Conservation (phyloP, 2,329 filamentous ascomycete species). For the Dissoconium aciculare region DNA sequence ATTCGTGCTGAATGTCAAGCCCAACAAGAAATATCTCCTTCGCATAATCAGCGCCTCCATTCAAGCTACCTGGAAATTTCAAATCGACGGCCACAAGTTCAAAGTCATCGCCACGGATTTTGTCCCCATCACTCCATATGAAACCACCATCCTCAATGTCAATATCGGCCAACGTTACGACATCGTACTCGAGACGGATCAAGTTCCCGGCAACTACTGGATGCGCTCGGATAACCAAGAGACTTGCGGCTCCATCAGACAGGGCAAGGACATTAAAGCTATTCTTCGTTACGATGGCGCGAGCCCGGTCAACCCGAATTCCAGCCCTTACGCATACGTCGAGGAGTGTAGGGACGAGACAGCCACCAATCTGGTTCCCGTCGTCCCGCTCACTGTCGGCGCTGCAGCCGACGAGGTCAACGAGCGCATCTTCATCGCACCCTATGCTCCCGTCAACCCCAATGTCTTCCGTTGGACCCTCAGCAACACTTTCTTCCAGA, state of each 20-base stretch:
- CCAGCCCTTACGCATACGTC: conserved; percentile 21
- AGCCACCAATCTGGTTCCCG: conserved; percentile 24
- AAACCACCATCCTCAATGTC: conserved; percentile 24
- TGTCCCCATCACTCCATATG: conserved; percentile 25
- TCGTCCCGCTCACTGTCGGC: conserved; percentile 18
- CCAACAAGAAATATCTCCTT: conserved; percentile 19
- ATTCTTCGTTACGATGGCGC: conserved; percentile 25
- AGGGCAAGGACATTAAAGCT: conserved; percentile 20
- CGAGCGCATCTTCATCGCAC: conserved; percentile 21
- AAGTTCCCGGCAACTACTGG: conserved; percentile 18
- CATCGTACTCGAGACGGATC: conserved; percentile 19
- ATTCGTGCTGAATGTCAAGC: conserved; percentile 8
- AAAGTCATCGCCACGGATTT: conserved; percentile 28
- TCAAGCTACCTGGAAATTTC: conserved; percentile 30
- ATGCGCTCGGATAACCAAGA: conserved; percentile 26
- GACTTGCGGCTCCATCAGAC: conserved; percentile 24
- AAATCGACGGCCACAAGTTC: conserved; percentile 28
- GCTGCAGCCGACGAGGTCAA: conserved; percentile 17
- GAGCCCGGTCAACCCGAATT: conserved; percentile 19
- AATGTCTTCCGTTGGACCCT: conserved; percentile 30
- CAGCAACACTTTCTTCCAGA: conserved; percentile 27
- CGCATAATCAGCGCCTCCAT: conserved; percentile 24
- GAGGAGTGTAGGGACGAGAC: conserved; percentile 28
- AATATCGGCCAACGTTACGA: conserved; percentile 25
- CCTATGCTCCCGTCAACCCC: conserved; percentile 18